Percentiles rank a stretch among this genome's conserved stretches.
Conservation (phyloP, 2,329 filamentous ascomycete genomes). For the Huntiella decipiens region DNA sequence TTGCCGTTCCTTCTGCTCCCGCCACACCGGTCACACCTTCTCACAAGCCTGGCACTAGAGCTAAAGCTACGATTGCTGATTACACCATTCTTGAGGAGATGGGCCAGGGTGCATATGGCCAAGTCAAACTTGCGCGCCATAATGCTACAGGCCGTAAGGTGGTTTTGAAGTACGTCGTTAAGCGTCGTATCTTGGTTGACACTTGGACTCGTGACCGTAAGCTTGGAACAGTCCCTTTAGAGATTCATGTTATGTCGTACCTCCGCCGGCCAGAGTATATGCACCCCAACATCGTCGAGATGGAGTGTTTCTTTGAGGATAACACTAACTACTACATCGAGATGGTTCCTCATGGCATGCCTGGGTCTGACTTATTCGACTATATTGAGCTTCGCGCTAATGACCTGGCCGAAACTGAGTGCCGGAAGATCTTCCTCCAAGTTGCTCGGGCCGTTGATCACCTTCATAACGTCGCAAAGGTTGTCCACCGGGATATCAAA, state of each 20-base stretch:
- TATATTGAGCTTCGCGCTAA: slow-evolving; percentile 93
- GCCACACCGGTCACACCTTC: slow-evolving; percentile 17
- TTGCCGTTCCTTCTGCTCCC: background rate
- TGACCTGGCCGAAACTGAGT: slow-evolving; percentile 79
- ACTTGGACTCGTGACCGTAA: slow-evolving; percentile 93
- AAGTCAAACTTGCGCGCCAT: slow-evolving; percentile 85
- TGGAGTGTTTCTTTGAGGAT: slow-evolving; percentile 59
- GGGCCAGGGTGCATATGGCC: slow-evolving; percentile 93
- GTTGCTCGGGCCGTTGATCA: slow-evolving; percentile 81
- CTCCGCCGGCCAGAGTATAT: slow-evolving; percentile 53
- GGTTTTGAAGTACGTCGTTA: slow-evolving; percentile 95
- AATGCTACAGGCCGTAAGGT: slow-evolving; percentile 67
- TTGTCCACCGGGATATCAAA: slow-evolving; percentile 96
- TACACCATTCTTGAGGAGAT: slow-evolving; percentile 93
- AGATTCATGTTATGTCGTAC: slow-evolving; percentile 94
- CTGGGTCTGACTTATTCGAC: slow-evolving; percentile 96
- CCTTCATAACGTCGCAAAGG: slow-evolving; percentile 71
- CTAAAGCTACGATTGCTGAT: slow-evolving; percentile 48
- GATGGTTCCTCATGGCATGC: slow-evolving; percentile 85
- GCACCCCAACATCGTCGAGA: slow-evolving; percentile 53
- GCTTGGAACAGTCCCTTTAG: slow-evolving; percentile 82
- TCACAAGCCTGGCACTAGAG: slow-evolving; percentile 40
- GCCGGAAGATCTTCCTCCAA: slow-evolving; percentile 85
- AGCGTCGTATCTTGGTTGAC: slow-evolving; percentile 87
- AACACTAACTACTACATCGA: slow-evolving; percentile 95